Conservation (phyloP, 257 asterid species). For the Penstemon newberryi region DNA sequence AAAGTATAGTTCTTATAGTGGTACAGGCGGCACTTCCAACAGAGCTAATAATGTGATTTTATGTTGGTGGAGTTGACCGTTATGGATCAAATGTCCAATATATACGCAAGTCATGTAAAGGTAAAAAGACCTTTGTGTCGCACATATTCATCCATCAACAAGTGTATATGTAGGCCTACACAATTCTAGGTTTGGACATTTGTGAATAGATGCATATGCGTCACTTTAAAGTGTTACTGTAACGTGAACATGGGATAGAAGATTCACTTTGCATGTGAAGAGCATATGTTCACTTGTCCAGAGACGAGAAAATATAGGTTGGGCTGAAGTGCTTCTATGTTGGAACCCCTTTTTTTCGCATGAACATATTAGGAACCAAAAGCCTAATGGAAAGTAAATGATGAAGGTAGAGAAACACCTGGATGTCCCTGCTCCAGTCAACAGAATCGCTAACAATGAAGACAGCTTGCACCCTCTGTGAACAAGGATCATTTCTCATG, state of each 20-base stretch:
- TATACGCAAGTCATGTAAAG: too few species aligned
- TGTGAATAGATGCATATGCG: too few species aligned
- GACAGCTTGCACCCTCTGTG: conserved; percentile 76
- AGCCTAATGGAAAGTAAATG: conserved; percentile 12
- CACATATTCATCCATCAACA: too few species aligned
- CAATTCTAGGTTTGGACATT: too few species aligned
- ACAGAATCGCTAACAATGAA: conserved; percentile 90
- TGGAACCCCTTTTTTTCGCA: conserved; percentile 5
- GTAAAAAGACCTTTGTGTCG: too few species aligned
- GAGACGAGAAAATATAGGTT: conserved; percentile 15
- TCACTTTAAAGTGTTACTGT: too few species aligned
- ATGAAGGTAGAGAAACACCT: conserved; percentile 50
- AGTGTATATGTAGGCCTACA: too few species aligned
- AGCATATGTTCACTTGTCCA: not conserved
- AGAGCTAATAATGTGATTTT: not conserved
- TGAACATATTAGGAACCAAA: conserved; percentile 10
- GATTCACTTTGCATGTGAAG: too few species aligned
- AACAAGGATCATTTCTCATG: conserved; percentile 45
- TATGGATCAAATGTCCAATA: too few species aligned
- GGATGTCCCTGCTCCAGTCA: conserved; percentile 98
- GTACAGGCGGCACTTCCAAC: not conserved
- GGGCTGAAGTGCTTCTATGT: conserved; percentile 15
- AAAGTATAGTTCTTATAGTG: not conserved
- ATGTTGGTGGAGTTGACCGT: not conserved
- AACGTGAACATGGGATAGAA: too few species aligned